These are phyloP conservation scores for Paramyrothecium roridum DNA, from an alignment of 2,329 filamentous ascomycete species.

Conservation along the genomic window DNA sequence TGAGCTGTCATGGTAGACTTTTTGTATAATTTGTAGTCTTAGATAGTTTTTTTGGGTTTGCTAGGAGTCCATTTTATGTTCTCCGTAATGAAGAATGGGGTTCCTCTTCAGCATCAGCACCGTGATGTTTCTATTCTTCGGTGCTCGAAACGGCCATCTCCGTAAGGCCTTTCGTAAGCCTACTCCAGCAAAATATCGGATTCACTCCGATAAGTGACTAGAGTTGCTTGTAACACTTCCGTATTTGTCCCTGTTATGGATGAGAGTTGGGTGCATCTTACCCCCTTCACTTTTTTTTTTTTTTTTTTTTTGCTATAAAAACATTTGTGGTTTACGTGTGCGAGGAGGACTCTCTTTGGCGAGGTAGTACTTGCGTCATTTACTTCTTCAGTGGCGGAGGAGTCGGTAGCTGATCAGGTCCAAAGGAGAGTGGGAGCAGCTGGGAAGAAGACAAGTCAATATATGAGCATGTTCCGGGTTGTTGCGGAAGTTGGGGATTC, in stretches of 20 bases:
- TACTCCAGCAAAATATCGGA: too few relatives aligned
- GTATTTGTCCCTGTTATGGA: too few relatives aligned
- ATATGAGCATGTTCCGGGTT: too few relatives aligned
- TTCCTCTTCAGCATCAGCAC: neutral
- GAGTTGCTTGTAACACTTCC: too few relatives aligned
- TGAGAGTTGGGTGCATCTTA: too few relatives aligned
- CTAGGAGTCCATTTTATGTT: neutral
- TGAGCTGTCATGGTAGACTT: neutral
- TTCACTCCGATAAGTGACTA: too few relatives aligned
- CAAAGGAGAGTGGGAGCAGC: slow-evolving; percentile 68
- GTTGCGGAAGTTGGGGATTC: neutral
- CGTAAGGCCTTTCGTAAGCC: too few relatives aligned
- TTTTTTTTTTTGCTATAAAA: neutral
- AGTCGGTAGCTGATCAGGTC: slow-evolving; percentile 54
- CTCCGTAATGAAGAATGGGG: neutral
- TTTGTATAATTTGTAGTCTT: neutral
- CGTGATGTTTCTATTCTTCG: neutral
- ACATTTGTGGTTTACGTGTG: neutral
- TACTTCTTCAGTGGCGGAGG: slow-evolving; percentile 15
- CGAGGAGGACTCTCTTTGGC: neutral
- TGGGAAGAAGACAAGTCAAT: slow-evolving; percentile 24
- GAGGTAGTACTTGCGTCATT: neutral
- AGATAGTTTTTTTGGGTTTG: neutral
- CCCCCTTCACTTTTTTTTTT: too few relatives aligned
- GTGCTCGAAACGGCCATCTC: too few relatives aligned